These are phyloP conservation scores for Syzygium aqueum DNA, from an alignment of 345 rosid species.

Conservation along the genomic window DNA sequence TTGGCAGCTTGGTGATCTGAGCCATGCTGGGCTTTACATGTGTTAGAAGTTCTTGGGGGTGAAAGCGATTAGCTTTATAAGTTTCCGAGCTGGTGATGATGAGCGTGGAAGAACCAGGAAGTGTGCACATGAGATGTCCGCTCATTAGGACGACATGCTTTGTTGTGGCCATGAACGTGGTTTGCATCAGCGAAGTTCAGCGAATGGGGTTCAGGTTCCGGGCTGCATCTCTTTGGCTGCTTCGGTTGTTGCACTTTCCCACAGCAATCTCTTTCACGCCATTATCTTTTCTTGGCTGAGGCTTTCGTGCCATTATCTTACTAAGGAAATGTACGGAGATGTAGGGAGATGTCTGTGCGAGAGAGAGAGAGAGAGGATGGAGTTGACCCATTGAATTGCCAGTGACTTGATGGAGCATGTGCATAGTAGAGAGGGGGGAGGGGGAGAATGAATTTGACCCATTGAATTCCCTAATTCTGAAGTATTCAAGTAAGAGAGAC, in stretches of 20 bases:
- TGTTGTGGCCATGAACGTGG: not conserved
- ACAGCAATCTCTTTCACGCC: not conserved
- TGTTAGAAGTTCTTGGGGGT: not conserved
- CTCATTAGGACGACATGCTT: not conserved
- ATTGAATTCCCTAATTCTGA: not conserved
- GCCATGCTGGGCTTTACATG: not conserved
- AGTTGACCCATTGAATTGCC: not conserved
- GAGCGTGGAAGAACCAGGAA: not conserved
- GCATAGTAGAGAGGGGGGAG: not conserved
- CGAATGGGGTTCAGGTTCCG: conserved; percentile 14
- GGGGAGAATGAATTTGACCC: not conserved
- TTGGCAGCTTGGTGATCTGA: conserved; percentile 10
- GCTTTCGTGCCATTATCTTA: not conserved
- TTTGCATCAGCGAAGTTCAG: conserved; percentile 14
- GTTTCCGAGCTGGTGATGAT: not conserved
- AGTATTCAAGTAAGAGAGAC: not conserved
- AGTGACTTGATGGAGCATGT: not conserved
- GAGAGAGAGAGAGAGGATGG: not conserved
- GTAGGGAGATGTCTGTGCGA: not conserved
- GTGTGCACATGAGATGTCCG: not conserved
- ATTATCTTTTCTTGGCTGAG: no score
- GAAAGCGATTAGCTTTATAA: not conserved
- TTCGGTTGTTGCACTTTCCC: conserved; percentile 1
- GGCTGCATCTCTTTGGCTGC: conserved; percentile 1
- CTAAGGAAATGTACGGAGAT: not conserved